Percentiles rank a stretch among this genome's conserved stretches.
Evolutionary conservation across 2,329 filamentous ascomycete species (phyloP).

Genomic region (Hypoxylon sp.): DNA sequence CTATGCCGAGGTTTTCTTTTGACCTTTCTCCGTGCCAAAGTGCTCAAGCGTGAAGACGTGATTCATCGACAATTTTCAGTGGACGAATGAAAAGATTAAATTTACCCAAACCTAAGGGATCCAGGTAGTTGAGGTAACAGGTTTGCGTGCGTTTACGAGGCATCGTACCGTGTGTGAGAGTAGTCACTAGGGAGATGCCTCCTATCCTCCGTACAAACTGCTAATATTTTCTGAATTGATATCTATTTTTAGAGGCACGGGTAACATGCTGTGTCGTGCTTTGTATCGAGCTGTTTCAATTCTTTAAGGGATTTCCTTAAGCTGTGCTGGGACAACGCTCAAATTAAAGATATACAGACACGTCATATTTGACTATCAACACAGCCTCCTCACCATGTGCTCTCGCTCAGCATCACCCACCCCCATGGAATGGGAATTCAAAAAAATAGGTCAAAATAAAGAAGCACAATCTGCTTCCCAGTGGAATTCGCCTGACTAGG

Average conservation of each 20-base stretch:
- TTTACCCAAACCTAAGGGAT: background rate
- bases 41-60: background rate
- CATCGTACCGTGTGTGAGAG: background rate
- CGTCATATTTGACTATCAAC: constrained; percentile 19
- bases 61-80: background rate
- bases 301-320: background rate
- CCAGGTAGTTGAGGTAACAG: constrained; percentile 9
- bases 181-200: constrained; percentile 3
- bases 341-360: constrained; percentile 12
- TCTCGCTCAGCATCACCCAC: background rate
- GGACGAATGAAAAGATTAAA: background rate
- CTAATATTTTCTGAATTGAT: background rate
- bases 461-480: background rate
- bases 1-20: background rate
- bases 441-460: background rate
- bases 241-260: background rate
- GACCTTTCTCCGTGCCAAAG: background rate
- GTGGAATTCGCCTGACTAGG: background rate
- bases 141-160: too few relatives aligned
- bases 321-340: background rate
- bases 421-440: background rate
- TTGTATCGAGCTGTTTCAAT: background rate
- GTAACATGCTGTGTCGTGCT: background rate
- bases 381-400: constrained; percentile 16
- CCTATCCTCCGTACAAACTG: background rate